Evolutionary conservation across 2,329 filamentous ascomycete species (phyloP), one percentile per base, ranked within the genome.

Genomic region (Fusarium nematophilum): DNA sequence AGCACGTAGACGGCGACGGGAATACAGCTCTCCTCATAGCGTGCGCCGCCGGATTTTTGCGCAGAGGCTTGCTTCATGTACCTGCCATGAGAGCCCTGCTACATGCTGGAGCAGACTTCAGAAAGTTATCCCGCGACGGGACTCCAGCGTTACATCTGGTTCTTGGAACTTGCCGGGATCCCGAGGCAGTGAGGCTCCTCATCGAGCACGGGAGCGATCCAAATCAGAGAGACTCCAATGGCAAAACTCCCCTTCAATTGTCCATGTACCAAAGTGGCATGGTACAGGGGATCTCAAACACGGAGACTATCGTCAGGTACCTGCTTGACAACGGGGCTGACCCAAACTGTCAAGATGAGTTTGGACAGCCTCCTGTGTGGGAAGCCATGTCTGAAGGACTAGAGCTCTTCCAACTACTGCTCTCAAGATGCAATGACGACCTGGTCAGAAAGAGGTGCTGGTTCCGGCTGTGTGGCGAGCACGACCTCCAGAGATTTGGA

Each of bases 241-340:
- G 55, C 3, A 13, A 29, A 9, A 54, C 56, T 5, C 7, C 53
- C 5, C 37, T 66, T 6, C 17, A 53, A 3, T 9, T 9, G 3
- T 36, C 14, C 8, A n/a, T 65, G 8, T 6, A 18, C 31, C 9
- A 10, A 1, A 15, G 9, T 13, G 10, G 5, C 10, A 10, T 18
- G 6, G 2, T 6, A 5, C 8, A 5, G 15, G 18, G 27, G 5
- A n/a, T 27, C 14, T 44, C 46, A 3, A 33, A 15, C 7, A 25
- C 11, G 6, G 18, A 36, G 7, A 5, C 15, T 4, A 60, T 65
- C 9, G 45, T 58, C 23, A 44, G 51, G 10, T 65, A 53, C 8
- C 30, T 68, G 1, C 57, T 68, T 2, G 53, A 59, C 1, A 39
- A 60, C 6, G 65, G 60, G 5, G 53, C 57, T 6, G 55, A 68